Base-by-base conservation (phyloP, 1,139 yeast species). In the Candida sanyaensis region DNA sequence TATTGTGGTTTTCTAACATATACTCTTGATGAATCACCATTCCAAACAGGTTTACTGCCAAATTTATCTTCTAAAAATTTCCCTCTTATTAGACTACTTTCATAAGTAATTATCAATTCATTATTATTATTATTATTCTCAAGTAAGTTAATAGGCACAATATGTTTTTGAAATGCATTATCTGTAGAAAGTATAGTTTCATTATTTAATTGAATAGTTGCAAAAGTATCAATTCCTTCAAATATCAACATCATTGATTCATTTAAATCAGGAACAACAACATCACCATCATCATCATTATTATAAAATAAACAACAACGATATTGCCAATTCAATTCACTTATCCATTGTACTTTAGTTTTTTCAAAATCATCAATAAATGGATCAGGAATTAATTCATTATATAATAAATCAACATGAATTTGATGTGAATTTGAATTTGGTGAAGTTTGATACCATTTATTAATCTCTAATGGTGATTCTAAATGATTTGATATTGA, bases 1-100 rank as follows among this genome's bases (percentile, higher is more conserved):
- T 77, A 78, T 56, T 77, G 83, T 0, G 83, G 80, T 56, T 79
- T 79, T 51, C 84, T 62, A 8, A 73, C 70, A 48, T 75, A 70
- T 39, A 74, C 60, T 38, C 83, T 61, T 37, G 66, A 58, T 6
- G 68, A 46, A 41, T 74, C 79, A 2, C 80, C 81, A 55, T 73
- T 76, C 56, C 64, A 66, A 51, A 73, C 58, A 12, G 54, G 54
- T 42, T 50, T 50, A 47, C 24, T 50, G 5, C 65, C 66, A 43
- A 54, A 48, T 33, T 59, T 48, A 38, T 50, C 47, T 55, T 64
- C 67, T 50, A 63, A 47, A 43, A 57, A 44, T 39, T 65, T 55
- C 1, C 61, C 64, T 24, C 46, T 44, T 1, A 45, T 44, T n/a
- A 62, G 47, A 3, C 66, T 65, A 43, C 68, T 60, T 27, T 55